Base-by-base conservation (phyloP, 1,284 basidiomycete species). In the Athelia psychrophila region DNA sequence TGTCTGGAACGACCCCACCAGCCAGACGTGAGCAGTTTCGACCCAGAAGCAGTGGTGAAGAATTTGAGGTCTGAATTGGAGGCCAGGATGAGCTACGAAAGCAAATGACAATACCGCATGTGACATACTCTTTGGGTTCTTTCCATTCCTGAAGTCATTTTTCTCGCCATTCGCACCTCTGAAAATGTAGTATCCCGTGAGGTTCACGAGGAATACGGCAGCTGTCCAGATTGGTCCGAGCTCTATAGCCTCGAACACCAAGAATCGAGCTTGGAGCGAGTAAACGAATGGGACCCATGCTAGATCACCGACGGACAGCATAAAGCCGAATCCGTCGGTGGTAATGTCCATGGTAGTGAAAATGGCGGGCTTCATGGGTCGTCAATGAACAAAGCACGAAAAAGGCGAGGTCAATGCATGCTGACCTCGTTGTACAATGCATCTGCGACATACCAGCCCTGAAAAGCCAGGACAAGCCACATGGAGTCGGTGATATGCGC, bases 311-410 rank as follows among this genome's bases (percentile, higher is more conserved):
- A 97, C 85, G 2, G 93, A 76, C 27, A 99, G 86, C 97, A 99
- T 99, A 80, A 96, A 98, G 6, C 97, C 97, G 61, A 99, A 98
- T 3, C 96, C 96, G 62, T 99, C 97, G 24, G 93, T 93, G 8
- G 89, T 96, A 65, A 99, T 97, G 67, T 99, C 96, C 94, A 99
- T 98, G 18, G 92, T 95, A 9, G 92, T 95, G 56, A 99, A 81
- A 63, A 99, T 85, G 10, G 91, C 88, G 3, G 86, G 82, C 87
- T 89, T 52, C 3, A 19, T 5, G 42, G 44, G 25, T 54, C n/a
- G 45, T 47, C 24, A 51, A 36, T 16, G 19, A 20, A 30, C 19
- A 47, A 10, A 25, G 22, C n/a, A 8, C 16, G 51, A 58, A 51
- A 19, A 44, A 48, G 44, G 38, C 30, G 10, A n/a, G 33, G n/a